phyloP scores from a whole-genome alignment of 2,329 filamentous ascomycete genomes.

The Juglanconis oblonga region DNA sequence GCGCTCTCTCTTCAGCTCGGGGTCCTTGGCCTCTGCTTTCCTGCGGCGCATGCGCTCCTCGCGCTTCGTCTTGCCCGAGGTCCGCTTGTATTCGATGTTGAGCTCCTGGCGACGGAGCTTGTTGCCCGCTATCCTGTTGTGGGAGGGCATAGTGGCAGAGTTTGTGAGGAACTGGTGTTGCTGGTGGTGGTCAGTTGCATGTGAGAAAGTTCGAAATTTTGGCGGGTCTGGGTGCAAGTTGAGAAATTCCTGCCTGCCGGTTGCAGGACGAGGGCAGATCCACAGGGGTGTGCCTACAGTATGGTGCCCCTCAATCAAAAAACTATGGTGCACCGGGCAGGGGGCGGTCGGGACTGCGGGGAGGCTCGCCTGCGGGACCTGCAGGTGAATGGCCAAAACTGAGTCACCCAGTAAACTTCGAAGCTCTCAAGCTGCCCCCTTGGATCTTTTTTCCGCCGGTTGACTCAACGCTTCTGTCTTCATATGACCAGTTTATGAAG shows the following conservation, averaged over 20 bases:
- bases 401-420: no score
- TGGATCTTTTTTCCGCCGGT: neutral
- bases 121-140: slow-evolving; percentile 51
- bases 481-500: slow-evolving; percentile 25
- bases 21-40: slow-evolving; percentile 82
- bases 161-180: neutral
- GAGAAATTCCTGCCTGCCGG: neutral
- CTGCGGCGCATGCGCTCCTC: slow-evolving; percentile 75
- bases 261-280: neutral
- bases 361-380: neutral
- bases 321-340: neutral
- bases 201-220: neutral
- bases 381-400: neutral
- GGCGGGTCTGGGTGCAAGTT: neutral
- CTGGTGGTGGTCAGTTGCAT: neutral
- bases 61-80: slow-evolving; percentile 69
- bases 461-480: neutral
- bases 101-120: slow-evolving; percentile 77
- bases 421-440: neutral
- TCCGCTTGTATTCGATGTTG: slow-evolving; percentile 77
- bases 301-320: slow-evolving; percentile 3
- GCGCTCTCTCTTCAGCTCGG: slow-evolving; percentile 69
- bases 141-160: slow-evolving; percentile 8
- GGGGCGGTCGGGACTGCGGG: neutral
- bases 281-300: neutral